These are phyloP conservation scores for Globisporangium uncinulatum DNA, from an alignment of 352 stramenopile species.

Conservation along the genomic window DNA sequence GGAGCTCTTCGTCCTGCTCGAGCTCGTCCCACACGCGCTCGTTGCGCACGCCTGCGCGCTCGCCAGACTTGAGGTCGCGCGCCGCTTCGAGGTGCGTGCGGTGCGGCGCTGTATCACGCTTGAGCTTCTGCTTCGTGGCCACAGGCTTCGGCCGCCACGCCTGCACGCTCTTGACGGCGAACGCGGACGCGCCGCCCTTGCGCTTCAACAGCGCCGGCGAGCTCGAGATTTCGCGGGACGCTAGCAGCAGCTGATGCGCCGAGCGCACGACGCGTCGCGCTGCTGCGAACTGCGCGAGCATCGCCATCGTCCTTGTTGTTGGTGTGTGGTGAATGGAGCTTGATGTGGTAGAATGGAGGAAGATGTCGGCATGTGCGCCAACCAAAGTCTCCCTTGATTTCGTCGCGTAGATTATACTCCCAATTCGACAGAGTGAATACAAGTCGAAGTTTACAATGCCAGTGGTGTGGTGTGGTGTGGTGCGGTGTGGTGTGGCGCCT, in stretches of 20 bases:
- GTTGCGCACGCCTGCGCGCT: constrained; percentile 39
- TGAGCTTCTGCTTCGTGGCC: constrained; percentile 72
- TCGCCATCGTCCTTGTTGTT: constrained; percentile 12
- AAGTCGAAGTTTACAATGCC: too few species aligned
- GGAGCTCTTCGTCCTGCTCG: constrained; percentile 54
- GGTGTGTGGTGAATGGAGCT: too few species aligned
- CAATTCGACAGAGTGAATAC: too few species aligned
- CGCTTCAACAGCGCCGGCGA: constrained; percentile 49
- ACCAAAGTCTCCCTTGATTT: too few species aligned
- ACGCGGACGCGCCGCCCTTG: constrained; percentile 61
- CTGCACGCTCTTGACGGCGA: constrained; percentile 47
- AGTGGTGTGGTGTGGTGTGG: too few species aligned
- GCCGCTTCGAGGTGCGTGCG: constrained; percentile 47
- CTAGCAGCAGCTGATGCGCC: constrained; percentile 1
- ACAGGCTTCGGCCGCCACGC: constrained; percentile 37
- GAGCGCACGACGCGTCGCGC: constrained; percentile 11
- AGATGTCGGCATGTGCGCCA: too few species aligned
- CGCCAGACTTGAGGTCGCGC: constrained; percentile 33
- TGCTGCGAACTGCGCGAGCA: constrained; percentile 24
- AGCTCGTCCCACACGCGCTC: constrained; percentile 44
- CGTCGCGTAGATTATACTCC: too few species aligned
- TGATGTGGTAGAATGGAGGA: too few species aligned
- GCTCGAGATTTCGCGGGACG: constrained; percentile 27
- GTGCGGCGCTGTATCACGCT: constrained; percentile 46
- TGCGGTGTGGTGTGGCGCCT: too few species aligned